phyloP scores from a whole-genome alignment of 768 basidiomycete species.

The Tubosaeta sp. region DNA sequence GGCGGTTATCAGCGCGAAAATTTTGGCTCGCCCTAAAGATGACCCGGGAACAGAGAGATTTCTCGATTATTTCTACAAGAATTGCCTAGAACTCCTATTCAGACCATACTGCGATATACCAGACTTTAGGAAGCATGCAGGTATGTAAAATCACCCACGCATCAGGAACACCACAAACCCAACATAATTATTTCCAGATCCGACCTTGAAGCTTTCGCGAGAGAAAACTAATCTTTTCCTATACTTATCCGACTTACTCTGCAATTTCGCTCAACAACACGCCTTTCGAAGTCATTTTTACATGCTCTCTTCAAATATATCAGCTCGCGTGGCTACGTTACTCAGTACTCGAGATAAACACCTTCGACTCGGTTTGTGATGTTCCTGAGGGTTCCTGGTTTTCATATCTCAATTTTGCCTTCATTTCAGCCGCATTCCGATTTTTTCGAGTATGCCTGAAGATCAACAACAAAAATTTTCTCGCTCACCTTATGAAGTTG shows the following conservation, averaged over 20 bases:
- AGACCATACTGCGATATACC: constrained; percentile 73
- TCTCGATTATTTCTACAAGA: constrained; percentile 91
- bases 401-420: constrained; percentile 9
- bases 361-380: constrained; percentile 75
- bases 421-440: constrained; percentile 73
- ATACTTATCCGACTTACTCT: constrained; percentile 87
- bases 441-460: constrained; percentile 85
- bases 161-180: background rate
- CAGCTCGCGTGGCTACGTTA: constrained; percentile 69
- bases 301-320: constrained; percentile 75
- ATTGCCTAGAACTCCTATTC: constrained; percentile 72
- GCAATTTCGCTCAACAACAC: constrained; percentile 86
- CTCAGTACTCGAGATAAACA: constrained; percentile 87
- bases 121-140: constrained; percentile 53
- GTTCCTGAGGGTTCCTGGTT: background rate
- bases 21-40: constrained; percentile 63
- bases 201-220: constrained; percentile 53
- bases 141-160: constrained; percentile 23
- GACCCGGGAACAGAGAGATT: constrained; percentile 85
- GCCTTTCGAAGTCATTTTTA: constrained; percentile 90
- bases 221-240: constrained; percentile 81
- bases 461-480: constrained; percentile 73
- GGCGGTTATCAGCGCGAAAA: constrained; percentile 37
- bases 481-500: constrained; percentile 74
- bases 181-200: constrained; percentile 34